phyloP scores from a whole-genome alignment of 352 stramenopile species.

The Aphanomyces stellatus region DNA sequence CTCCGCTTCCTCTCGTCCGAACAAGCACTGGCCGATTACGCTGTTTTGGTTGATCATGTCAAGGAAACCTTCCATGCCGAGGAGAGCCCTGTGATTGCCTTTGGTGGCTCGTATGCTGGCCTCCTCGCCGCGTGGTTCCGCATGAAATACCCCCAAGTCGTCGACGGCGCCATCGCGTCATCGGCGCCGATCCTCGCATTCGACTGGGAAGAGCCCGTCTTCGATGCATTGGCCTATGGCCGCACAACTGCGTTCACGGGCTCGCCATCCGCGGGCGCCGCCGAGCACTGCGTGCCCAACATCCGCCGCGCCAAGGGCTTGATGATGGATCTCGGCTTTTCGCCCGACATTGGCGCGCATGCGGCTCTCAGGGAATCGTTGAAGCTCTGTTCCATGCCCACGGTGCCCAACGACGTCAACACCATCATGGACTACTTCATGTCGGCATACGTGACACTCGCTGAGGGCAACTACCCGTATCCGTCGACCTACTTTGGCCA shows the following conservation, averaged over 20 bases:
- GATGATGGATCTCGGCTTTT: conserved; percentile 44
- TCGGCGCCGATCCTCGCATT: conserved; percentile 84
- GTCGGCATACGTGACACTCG: conserved; percentile 85
- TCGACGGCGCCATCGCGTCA: conserved; percentile 86
- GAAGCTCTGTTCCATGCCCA: conserved; percentile 39
- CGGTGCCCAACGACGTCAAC: conserved; percentile 35
- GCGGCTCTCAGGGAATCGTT: conserved; percentile 35
- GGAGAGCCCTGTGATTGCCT: conserved; percentile 74
- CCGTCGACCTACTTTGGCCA: conserved; percentile 91
- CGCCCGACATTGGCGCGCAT: conserved; percentile 35
- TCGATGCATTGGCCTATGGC: conserved; percentile 56
- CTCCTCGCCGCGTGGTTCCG: conserved; percentile 90
- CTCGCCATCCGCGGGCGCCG: conserved; percentile 52
- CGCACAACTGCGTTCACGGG: conserved; percentile 51
- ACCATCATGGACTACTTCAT: conserved; percentile 52
- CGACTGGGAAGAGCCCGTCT: conserved; percentile 38
- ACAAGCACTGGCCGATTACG: conserved; percentile 88
- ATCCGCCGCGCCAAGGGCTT: conserved; percentile 48
- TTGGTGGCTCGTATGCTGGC: conserved; percentile 90
- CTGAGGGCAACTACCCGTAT: conserved; percentile 96
- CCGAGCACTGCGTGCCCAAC: conserved; percentile 67
- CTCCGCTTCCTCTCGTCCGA: conserved; percentile 73
- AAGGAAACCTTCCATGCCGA: conserved; percentile 38
- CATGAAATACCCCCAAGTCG: conserved; percentile 87
- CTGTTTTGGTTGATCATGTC: conserved; percentile 43